Evolutionary conservation across 2,329 filamentous ascomycete genomes (phyloP), one percentile per base, ranked within the genome.

Genomic region (Alternaria sp.): DNA sequence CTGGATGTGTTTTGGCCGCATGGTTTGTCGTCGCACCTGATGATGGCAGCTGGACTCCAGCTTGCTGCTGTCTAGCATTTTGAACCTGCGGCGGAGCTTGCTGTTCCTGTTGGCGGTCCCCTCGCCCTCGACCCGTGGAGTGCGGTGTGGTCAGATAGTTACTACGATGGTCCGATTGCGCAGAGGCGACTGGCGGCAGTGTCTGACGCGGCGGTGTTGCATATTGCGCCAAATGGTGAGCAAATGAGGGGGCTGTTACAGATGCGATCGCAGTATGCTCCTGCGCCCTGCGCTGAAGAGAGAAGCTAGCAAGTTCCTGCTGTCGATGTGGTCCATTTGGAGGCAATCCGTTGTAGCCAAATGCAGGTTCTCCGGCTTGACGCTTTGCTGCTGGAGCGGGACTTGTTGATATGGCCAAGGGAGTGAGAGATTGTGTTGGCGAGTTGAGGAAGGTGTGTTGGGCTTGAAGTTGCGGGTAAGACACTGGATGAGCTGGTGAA

Each of bases 371-470:
- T 8, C 33, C 33, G 8, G 8, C 15, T 41, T 15, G 15, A 41
- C 15, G 33, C 33, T 41, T 41, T 18, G 37, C n/a, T 41, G n/a
- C 8, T 41, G 15, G 5, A 11, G 8, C 9, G 1, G 37, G 37
- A 18, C 37, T 18, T 10, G 2, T 41, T 5, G 37, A 18, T 41
- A 2, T 18, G n/a, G 37, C 5, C 15, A 3, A 41, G 15, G 37
- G 2, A 2, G 8, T 2, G n/a, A 41, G 2, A 18, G 2, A 0
- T 41, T 6, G 37, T 0, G 5, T 11, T 1, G 15, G 37, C 8
- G 37, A 10, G 0, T 18, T 41, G 15, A 1, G 2, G 37, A 18
- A 18, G 15, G 9, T 18, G 11, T 1, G 15, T 10, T 41, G 37
- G 2, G n/a, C 15, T 41, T 18, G 37, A 41, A 9, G 3, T 41